phyloP scores from a whole-genome alignment of 768 basidiomycete genomes.

The Tubosaeta sp. region DNA sequence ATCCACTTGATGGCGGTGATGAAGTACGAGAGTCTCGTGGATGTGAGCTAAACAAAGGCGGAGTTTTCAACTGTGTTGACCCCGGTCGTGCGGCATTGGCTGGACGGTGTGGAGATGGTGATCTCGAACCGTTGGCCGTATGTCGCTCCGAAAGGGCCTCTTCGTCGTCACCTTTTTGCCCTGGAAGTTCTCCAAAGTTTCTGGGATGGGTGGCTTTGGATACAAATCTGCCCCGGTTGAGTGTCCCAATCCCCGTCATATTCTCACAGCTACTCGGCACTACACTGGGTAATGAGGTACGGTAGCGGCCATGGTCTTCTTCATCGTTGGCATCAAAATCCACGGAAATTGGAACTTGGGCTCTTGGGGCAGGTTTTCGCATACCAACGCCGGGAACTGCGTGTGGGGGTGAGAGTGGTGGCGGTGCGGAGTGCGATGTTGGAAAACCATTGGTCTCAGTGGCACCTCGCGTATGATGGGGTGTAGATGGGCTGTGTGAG shows the following conservation, averaged over 20 bases:
- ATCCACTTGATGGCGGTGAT: conserved; percentile 18
- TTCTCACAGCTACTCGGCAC: conserved; percentile 50
- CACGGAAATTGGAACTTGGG: conserved; percentile 59
- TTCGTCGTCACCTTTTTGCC: conserved; percentile 14
- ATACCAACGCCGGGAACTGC: conserved; percentile 37
- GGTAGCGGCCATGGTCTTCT: conserved; percentile 32
- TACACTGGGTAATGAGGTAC: conserved; percentile 49
- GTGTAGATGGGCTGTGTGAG: conserved; percentile 9
- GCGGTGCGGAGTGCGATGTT: conserved; percentile 12
- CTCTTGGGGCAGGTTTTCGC: conserved; percentile 61
- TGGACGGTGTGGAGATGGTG: conserved; percentile 23
- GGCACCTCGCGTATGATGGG: conserved; percentile 33
- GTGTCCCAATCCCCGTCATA: conserved; percentile 64
- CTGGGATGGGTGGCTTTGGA: conserved; percentile 17
- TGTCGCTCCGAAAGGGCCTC: conserved; percentile 18
- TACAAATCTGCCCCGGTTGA: conserved; percentile 23
- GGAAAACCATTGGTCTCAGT: conserved; percentile 30
- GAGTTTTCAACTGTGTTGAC: conserved; percentile 37
- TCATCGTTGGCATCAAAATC: conserved; percentile 36
- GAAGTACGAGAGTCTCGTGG: conserved; percentile 23
- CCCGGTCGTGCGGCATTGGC: conserved; percentile 30
- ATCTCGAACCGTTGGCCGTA: conserved; percentile 15
- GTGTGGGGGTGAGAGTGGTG: conserved; percentile 18
- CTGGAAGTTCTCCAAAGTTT: conserved; percentile 8
- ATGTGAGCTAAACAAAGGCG: conserved; percentile 35